These are phyloP conservation scores for Blastomyces silverae DNA, from an alignment of 2,329 filamentous ascomycete species.

Conservation along the genomic window DNA sequence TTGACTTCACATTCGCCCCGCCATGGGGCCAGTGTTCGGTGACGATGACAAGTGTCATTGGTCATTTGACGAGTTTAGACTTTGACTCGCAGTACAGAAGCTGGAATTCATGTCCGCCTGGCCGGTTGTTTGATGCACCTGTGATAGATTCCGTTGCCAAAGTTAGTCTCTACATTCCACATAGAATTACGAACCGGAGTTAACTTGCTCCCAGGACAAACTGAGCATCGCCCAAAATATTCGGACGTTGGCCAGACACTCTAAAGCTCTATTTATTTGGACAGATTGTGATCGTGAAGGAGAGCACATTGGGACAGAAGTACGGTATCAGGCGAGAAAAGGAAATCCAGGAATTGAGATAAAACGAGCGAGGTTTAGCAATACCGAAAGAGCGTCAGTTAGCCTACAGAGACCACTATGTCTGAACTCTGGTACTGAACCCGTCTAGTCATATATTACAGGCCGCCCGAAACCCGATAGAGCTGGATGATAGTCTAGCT, in stretches of 20 bases:
- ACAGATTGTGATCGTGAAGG: conserved; percentile 98
- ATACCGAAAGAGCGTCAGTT: conserved; percentile 79
- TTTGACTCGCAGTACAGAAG: conserved; percentile 67
- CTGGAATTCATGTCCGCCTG: conserved; percentile 76
- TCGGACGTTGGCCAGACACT: conserved; percentile 63
- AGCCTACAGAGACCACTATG: conserved; percentile 15
- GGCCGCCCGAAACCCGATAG: conserved; percentile 68
- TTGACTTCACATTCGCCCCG: conserved; percentile 77
- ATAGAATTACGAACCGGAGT: not conserved
- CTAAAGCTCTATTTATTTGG: conserved; percentile 85
- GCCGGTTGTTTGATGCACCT: conserved; percentile 71
- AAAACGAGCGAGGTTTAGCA: conserved; percentile 86
- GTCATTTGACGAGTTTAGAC: conserved; percentile 75
- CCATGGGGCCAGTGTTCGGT: conserved; percentile 76
- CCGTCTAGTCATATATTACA: conserved; percentile 67
- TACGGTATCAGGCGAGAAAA: conserved; percentile 69
- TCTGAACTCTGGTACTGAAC: not conserved
- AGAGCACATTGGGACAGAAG: conserved; percentile 90
- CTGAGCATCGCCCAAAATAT: conserved; percentile 79
- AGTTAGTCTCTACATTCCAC: conserved; percentile 41
- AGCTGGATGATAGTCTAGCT: conserved; percentile 77
- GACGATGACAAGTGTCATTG: conserved; percentile 88
- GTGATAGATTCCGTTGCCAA: conserved; percentile 62
- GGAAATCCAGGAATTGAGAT: conserved; percentile 69
- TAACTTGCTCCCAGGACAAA: conserved; percentile 56